Evolutionary conservation across 2,329 filamentous ascomycete species (phyloP), one percentile per base, ranked within the genome.

Genomic region (Didymella pinodella): DNA sequence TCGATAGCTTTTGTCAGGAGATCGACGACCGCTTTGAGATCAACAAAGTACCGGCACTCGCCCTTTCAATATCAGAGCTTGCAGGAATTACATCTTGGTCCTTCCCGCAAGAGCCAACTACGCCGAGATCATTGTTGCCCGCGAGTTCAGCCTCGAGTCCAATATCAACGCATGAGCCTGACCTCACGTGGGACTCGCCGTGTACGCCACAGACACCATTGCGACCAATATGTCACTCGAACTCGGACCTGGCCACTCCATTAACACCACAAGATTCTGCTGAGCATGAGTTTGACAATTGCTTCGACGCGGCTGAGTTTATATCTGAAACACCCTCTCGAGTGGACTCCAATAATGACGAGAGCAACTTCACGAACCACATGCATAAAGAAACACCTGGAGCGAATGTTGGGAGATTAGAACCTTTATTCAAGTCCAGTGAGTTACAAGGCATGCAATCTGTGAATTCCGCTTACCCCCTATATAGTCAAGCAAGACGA

Each of bases 171-270:
- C 43, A 18, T 14, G 28, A 7, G 10, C 3, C 14, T 8, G 11
- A 6, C 12, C n/a, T 22, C 36, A 20, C 18, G 6, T 53, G 50
- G 50, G 50, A 53, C 22, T 38, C 50, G 16, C 43, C 50, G 14
- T 22, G 46, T 28, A 46, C 32, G 11, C 50, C 50, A n/a, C 14
- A 29, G 2, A 25, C 20, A 40, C 29, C 32, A 22, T 47, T n/a
- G 12, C 18, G 31, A 16, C 38, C 18, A 22, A 7, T 7, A 22
- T 6, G 3, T 16, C 22, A 20, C 4, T 12, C 14, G 22, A 16
- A 26, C 18, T 16, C 14, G n/a, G 25, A 7, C 7, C n/a, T 25
- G 16, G 18, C 18, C 12, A 46, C 50, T 25, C 50, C 50, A 7
- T 14, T 47, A 25, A 53, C 50, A 31, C 32, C 50, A 40, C 29